Base-by-base conservation (phyloP, 2,329 filamentous ascomycete genomes). In the Neonectria faginata region DNA sequence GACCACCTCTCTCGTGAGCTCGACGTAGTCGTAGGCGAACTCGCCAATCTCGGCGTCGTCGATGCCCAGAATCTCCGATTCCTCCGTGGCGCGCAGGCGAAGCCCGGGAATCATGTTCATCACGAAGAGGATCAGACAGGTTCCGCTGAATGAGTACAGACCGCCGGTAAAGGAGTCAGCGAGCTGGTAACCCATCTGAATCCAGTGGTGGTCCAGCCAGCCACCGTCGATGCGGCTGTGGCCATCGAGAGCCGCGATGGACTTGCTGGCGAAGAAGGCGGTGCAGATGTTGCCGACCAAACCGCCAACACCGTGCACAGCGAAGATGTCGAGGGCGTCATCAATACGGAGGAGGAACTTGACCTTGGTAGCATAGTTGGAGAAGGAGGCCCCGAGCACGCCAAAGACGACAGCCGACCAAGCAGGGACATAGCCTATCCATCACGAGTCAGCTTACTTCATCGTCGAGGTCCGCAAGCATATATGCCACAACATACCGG, bases 1-100 rank as follows among this genome's bases (percentile, higher is more conserved):
- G 53, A 84, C 74, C 42, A 85, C 81, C 72, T 85, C 83, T 39
- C 92, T 85, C 20, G 88, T 91, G 69, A 96, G 84, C 83, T 97
- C 93, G 69, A 97, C 92, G 73, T 97, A 97, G 79, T 97, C 94
- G 78, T 97, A 97, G n/a, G 93, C 94, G 77, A 96, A 97, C 82
- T 97, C 94, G 77, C 94, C 94, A 74, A 97, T 92, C 80, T 97
- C 93, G 25, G 92, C 90, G 73, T 97, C 94, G 74, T 97, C 93
- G 65, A 97, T 94, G 70, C 93, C 93, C 45, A 93, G 83, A 56
- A 94, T 89, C 79, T 97, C 93, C 41, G 92, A 91, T 67, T 96
- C 91, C 71, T 93, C 90, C 14, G 82, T 85, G 0, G 89, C 90
- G 54, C 93, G 91, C 48, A 97, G 88, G 62, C 87, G 88, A 42